Evolutionary conservation across 352 stramenopile genomes (phyloP), one percentile per base, ranked within the genome.

Genomic region (Phytophthora palmivora): DNA sequence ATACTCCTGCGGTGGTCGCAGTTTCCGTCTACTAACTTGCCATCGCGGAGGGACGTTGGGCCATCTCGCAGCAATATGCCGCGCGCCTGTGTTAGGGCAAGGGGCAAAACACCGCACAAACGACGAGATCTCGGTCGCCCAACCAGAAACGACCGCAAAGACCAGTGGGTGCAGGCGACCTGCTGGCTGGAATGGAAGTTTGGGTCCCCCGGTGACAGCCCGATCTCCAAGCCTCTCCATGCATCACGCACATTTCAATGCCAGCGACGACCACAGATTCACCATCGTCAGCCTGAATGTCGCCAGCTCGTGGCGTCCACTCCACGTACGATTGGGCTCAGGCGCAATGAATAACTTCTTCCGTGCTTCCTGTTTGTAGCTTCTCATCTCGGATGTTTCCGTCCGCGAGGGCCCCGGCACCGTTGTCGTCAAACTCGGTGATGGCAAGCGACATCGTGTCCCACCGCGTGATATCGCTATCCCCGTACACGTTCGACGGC

Each of bases 161-260:
- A n/a, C 9, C n/a, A 39, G 44, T 41, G 39, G 43, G 43, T 50
- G 24, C 28, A 26, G 43, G 43, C 43, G 43, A 11, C 26, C 26
- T 32, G 8, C 26, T 8, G 26, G 26, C 26, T 32, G 26, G 26
- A 32, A 32, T 32, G 26, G 26, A 32, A 8, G 26, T 32, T 8
- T 8, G 26, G 26, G 26, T 32, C 26, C 26, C 4, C 26, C 26
- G 26, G 8, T 32, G 26, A 8, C 26, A 9, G 26, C 26, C 26
- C 26, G 26, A 8, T 8, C 26, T 4, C 8, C 26, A 9, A 32
- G 26, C 26, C 26, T 8, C 4, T 8, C 4, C 4, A 8, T 32
- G 26, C 26, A 9, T 4, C 8, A 32, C 8, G 26, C 26, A 9
- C 26, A 32, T 8, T 32, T 32, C 26, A 32, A 32, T 32, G 26